phyloP scores from a whole-genome alignment of 2,329 filamentous ascomycete genomes.

The Alternaria conjuncta region DNA sequence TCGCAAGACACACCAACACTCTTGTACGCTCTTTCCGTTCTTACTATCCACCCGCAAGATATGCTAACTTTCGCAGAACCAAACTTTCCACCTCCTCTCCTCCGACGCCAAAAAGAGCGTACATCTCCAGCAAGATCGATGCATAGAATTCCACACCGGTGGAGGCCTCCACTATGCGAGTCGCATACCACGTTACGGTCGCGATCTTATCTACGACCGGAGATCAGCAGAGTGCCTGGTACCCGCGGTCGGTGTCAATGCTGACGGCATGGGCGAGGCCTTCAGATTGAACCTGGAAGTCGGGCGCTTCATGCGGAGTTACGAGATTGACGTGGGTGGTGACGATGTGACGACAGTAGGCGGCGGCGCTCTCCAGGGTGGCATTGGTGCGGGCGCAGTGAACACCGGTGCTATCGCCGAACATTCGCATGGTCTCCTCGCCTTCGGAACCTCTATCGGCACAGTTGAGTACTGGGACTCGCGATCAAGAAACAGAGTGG shows the following conservation, averaged over 20 bases:
- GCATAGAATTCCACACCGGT: slow-evolving; percentile 90
- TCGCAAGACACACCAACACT: slow-evolving; percentile 86
- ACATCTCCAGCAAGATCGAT: slow-evolving; percentile 89
- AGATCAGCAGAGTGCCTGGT: slow-evolving; percentile 84
- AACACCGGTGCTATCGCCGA: slow-evolving; percentile 89
- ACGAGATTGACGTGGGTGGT: slow-evolving; percentile 86
- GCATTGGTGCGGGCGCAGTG: slow-evolving; percentile 82
- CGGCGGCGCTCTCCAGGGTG: slow-evolving; percentile 81
- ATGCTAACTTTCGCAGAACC: slow-evolving; percentile 61
- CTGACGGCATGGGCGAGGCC: slow-evolving; percentile 86
- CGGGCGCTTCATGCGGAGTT: slow-evolving; percentile 92
- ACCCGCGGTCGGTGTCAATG: slow-evolving; percentile 85
- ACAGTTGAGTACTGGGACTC: slow-evolving; percentile 98
- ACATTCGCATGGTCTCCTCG: slow-evolving; percentile 84
- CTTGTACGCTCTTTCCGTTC: slow-evolving; percentile 50
- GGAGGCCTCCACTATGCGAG: slow-evolving; percentile 86
- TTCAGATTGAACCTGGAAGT: slow-evolving; percentile 91
- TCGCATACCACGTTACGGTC: slow-evolving; percentile 90
- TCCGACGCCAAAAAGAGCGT: slow-evolving; percentile 93
- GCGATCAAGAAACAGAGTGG: slow-evolving; percentile 80
- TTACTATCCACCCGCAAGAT: not conserved
- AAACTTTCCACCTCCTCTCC: slow-evolving; percentile 87
- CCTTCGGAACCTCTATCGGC: slow-evolving; percentile 93
- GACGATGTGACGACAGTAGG: slow-evolving; percentile 73
- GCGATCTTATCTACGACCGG: slow-evolving; percentile 85